These are phyloP conservation scores for Scedosporium dehoogii DNA, from an alignment of 2,329 filamentous ascomycete genomes.

Conservation along the genomic window DNA sequence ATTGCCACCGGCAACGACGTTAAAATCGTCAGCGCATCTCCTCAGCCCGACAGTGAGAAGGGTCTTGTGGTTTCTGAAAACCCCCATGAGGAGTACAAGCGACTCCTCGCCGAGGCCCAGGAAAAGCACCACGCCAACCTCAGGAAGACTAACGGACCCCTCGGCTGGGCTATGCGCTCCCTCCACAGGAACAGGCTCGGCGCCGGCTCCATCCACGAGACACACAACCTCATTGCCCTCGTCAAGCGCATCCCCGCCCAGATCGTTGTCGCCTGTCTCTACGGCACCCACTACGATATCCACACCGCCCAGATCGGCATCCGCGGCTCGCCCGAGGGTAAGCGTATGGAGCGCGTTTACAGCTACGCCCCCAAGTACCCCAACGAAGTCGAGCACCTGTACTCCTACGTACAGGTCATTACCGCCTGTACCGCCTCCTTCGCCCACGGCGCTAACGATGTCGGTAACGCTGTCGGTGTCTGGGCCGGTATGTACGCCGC, in stretches of 20 bases:
- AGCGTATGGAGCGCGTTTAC: constrained; percentile 62
- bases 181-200: constrained; percentile 67
- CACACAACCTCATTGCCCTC: constrained; percentile 55
- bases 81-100: constrained; percentile 45
- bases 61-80: constrained; percentile 25
- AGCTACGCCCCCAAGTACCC: constrained; percentile 52
- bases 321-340: constrained; percentile 60
- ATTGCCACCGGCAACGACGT: constrained; percentile 17
- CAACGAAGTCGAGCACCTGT: constrained; percentile 61
- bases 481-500: constrained; percentile 63
- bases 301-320: constrained; percentile 66
- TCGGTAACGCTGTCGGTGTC: constrained; percentile 60
- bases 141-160: constrained; percentile 49
- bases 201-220: constrained; percentile 63
- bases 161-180: constrained; percentile 77
- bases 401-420: constrained; percentile 56
- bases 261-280: constrained; percentile 52
- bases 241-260: constrained; percentile 59
- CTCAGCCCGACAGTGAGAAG: too few relatives aligned
- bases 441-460: constrained; percentile 69
- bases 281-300: constrained; percentile 75
- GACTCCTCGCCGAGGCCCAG: constrained; percentile 47
- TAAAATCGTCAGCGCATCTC: too few relatives aligned
- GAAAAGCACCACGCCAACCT: constrained; percentile 54
- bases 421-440: constrained; percentile 66